Percentiles rank a stretch among this genome's conserved stretches.
Evolutionary conservation across 176 grass and related monocot species (phyloP).

Genomic region (Carex parvula): DNA sequence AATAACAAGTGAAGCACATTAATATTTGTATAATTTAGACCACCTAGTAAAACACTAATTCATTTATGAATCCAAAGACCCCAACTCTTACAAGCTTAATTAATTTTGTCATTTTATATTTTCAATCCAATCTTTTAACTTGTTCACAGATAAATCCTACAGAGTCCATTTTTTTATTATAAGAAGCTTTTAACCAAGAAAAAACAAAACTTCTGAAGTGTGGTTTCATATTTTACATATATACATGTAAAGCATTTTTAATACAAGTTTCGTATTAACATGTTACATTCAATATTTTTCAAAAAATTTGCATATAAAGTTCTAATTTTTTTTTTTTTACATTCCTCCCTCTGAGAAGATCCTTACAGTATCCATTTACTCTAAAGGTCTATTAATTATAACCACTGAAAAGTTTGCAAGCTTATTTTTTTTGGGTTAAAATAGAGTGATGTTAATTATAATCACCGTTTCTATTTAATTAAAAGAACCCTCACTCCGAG

Average conservation of each 20-base stretch:
- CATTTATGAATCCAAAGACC: not conserved
- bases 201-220: not conserved
- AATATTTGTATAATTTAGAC: no score
- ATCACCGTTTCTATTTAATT: no score
- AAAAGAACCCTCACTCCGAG: fast-evolving
- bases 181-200: not conserved
- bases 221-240: no score
- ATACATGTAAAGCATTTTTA: no score
- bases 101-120: not conserved
- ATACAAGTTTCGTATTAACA: not conserved
- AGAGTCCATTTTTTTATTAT: not conserved
- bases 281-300: not conserved
- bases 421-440: not conserved
- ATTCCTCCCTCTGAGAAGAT: not conserved
- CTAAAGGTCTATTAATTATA: not conserved
- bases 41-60: no score
- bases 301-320: not conserved
- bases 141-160: not conserved
- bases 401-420: not conserved
- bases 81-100: not conserved
- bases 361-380: not conserved
- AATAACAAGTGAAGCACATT: no score
- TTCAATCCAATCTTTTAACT: not conserved
- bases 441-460: no score
- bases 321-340: no score